These are phyloP conservation scores for Mallotus nudiflorus DNA, from an alignment of 345 rosid species.

Conservation along the genomic window DNA sequence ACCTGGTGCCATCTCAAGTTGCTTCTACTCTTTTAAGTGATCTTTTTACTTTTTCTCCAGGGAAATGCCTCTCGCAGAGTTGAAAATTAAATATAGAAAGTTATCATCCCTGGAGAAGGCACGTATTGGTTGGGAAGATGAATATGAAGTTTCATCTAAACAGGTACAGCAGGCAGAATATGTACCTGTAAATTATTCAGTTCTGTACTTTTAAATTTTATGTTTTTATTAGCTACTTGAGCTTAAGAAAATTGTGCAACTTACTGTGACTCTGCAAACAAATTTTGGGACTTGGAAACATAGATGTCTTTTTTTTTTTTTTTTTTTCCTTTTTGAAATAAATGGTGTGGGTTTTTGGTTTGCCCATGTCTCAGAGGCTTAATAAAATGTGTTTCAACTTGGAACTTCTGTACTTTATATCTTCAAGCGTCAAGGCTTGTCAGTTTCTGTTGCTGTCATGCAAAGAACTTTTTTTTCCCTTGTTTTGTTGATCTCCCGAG, in stretches of 20 bases:
- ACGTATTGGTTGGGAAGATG: conserved; percentile 87
- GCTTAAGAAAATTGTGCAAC: background rate
- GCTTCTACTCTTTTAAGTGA: conserved; percentile 9
- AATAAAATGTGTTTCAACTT: background rate
- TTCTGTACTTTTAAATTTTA: background rate
- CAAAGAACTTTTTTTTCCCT: background rate
- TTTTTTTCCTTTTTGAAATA: background rate
- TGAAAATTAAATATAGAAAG: conserved; percentile 81
- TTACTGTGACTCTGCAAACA: background rate
- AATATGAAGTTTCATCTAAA: conserved; percentile 86
- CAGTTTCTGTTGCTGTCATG: background rate
- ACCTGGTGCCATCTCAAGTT: background rate
- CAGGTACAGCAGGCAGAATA: conserved; percentile 48
- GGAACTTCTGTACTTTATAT: background rate
- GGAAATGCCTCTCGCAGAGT: conserved; percentile 82
- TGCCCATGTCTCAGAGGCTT: background rate
- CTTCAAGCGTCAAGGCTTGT: background rate
- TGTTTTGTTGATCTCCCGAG: background rate
- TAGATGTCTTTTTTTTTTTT: too few relatives aligned
- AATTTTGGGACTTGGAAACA: background rate
- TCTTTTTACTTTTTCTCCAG: conserved; percentile 36
- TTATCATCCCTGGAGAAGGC: conserved; percentile 75
- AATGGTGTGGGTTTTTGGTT: background rate
- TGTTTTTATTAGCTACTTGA: background rate
- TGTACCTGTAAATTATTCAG: background rate